These are phyloP conservation scores for Ligustrum vulgare DNA, from an alignment of 257 asterid genomes.

Conservation along the genomic window DNA sequence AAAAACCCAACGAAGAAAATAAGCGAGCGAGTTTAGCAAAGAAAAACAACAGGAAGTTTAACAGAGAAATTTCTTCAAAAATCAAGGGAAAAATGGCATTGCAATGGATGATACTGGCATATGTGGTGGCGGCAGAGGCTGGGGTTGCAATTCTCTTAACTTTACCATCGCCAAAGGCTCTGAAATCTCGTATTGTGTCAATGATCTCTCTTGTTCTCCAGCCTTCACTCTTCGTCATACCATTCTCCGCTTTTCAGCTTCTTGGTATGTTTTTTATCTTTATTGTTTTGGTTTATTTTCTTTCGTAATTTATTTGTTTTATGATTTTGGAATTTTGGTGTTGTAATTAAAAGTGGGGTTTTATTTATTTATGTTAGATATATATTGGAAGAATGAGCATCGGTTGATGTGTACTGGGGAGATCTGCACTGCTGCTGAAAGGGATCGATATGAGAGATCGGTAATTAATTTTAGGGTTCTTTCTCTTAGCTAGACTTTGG, in stretches of 20 bases:
- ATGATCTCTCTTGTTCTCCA: conserved; percentile 67
- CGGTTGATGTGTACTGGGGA: conserved; percentile 84
- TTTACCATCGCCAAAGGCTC: conserved; percentile 68
- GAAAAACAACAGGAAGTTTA: no score
- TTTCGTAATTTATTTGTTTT: background rate
- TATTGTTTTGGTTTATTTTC: background rate
- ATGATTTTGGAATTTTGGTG: background rate
- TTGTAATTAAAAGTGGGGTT: background rate
- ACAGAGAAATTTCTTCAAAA: background rate
- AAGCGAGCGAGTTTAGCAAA: background rate
- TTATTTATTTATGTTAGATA: conserved; percentile 40
- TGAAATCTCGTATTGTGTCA: conserved; percentile 63
- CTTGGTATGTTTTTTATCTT: conserved; percentile 44
- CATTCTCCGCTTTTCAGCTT: conserved; percentile 87
- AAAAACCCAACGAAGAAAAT: background rate
- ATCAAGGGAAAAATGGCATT: conserved; percentile 52
- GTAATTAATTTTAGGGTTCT: conserved; percentile 35
- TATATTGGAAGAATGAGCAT: conserved; percentile 89
- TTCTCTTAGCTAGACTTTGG: background rate
- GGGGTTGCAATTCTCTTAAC: conserved; percentile 65
- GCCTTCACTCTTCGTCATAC: conserved; percentile 75
- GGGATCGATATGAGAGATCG: conserved; percentile 93
- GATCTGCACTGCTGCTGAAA: conserved; percentile 80
- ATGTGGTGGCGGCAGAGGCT: conserved; percentile 87
- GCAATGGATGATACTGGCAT: conserved; percentile 78